phyloP scores from a whole-genome alignment of 164 flowering plant species.

The Pachysandra terminalis region DNA sequence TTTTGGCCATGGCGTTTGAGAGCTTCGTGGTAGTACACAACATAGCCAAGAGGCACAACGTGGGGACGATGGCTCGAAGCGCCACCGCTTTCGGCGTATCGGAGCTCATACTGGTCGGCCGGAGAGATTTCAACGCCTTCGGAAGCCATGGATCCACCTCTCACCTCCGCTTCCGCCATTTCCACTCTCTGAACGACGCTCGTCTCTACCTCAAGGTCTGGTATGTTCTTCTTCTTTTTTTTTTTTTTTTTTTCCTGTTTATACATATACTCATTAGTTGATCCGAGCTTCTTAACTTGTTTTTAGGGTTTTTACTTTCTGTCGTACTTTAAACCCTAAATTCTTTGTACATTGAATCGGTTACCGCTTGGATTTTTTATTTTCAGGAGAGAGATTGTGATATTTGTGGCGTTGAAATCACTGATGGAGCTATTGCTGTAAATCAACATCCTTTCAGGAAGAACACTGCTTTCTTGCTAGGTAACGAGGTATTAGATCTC shows the following conservation, averaged over 20 bases:
- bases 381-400: constrained; percentile 73
- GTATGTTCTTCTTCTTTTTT: neutral
- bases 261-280: too few relatives aligned
- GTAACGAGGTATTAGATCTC: constrained; percentile 65
- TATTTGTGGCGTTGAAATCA: constrained; percentile 94
- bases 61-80: constrained; percentile 89
- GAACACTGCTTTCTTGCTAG: constrained; percentile 88
- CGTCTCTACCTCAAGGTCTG: constrained; percentile 64
- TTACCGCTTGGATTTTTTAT: neutral
- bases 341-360: neutral
- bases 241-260: too few relatives aligned
- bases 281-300: neutral
- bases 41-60: constrained; percentile 96
- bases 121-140: constrained; percentile 93
- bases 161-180: constrained; percentile 85
- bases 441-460: constrained; percentile 78
- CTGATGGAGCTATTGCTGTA: constrained; percentile 71
- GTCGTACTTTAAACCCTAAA: neutral
- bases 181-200: constrained; percentile 77
- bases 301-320: constrained; percentile 1
- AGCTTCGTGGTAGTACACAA: constrained; percentile 89
- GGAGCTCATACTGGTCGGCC: constrained; percentile 83
- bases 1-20: constrained; percentile 27
- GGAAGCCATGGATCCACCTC: constrained; percentile 96
- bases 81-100: constrained; percentile 96